Base-by-base conservation (phyloP, 257 asterid genomes). In the Solanum rostratum region DNA sequence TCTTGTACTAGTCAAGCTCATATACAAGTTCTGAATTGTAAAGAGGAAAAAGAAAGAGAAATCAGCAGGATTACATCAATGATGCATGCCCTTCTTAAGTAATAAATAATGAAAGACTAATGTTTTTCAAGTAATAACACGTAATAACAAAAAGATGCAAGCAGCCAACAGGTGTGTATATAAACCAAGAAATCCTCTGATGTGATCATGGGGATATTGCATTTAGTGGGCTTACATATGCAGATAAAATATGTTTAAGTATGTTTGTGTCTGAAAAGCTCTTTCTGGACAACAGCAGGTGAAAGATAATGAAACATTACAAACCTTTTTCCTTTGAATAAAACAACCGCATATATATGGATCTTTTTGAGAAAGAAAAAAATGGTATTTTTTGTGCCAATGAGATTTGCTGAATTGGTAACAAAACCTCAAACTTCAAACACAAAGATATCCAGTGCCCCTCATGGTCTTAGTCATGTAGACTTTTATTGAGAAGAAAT, bases 21-120 rank as follows among this genome's bases (percentile, higher is more conserved):
- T 89, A 69, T 90, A 97, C 92, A 97, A 90, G 87, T 94, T 97
- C 99, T 97, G 97, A 91, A 88, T 49, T 57, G 76, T 84, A 53
- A 52, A 88, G 81, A 46, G 5, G 24, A 24, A 74, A 15, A 74
- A 50, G 78, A 73, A 29, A 81, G 54, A 54, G 41, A 79, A 50
- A 71, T 18, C 71, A 60, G n/a, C 4, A 50, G 43, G 22, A 49
- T 73, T 12, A 52, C 13, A 37, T 81, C 37, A 74, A 57, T 2
- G n/a, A 11, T 22, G 37, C 29, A 66, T 69, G 19, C n/a, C 69
- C 46, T 59, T 55, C 81, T 37, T 30, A 55, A 46, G 82, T 27
- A 63, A 70, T 24, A 84, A 79, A 30, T 37, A 33, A 71, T 49
- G 43, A 63, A 62, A 18, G 15, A 45, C 43, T 10, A 39, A 10